phyloP scores from a whole-genome alignment of 768 basidiomycete genomes.

The Podaxis mareebaensis region DNA sequence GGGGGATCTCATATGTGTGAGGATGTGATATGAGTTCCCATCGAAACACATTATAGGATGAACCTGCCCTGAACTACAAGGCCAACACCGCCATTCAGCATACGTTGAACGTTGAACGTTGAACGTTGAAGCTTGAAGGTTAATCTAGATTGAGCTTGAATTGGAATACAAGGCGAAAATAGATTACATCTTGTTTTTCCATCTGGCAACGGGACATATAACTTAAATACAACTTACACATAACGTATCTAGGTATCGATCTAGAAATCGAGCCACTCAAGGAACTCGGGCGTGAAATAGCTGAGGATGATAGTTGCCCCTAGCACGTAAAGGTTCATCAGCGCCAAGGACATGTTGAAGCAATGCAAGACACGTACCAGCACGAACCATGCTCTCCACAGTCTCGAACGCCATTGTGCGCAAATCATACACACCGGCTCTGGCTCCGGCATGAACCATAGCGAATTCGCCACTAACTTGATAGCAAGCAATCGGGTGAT shows the following conservation, averaged over 20 bases:
- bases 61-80: conserved; percentile 6
- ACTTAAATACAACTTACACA: neutral
- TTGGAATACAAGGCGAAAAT: neutral
- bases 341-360: neutral
- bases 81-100: neutral
- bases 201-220: neutral
- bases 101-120: neutral
- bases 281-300: conserved; percentile 96
- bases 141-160: neutral
- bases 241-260: neutral
- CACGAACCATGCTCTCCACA: conserved; percentile 87
- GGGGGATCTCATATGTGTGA: neutral
- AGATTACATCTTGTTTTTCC: neutral
- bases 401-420: conserved; percentile 94
- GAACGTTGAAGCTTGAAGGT: neutral
- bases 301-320: conserved; percentile 88
- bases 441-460: conserved; percentile 94
- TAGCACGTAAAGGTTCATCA: conserved; percentile 25
- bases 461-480: conserved; percentile 98
- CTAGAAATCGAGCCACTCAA: conserved; percentile 69
- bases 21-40: neutral
- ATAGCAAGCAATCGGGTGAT: conserved; percentile 95
- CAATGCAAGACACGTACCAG: conserved; percentile 55
- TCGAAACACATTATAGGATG: neutral
- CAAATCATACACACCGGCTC: conserved; percentile 91